Conservation (phyloP, 2,329 filamentous ascomycete genomes). For the Aspergillus quadrilineatus region DNA sequence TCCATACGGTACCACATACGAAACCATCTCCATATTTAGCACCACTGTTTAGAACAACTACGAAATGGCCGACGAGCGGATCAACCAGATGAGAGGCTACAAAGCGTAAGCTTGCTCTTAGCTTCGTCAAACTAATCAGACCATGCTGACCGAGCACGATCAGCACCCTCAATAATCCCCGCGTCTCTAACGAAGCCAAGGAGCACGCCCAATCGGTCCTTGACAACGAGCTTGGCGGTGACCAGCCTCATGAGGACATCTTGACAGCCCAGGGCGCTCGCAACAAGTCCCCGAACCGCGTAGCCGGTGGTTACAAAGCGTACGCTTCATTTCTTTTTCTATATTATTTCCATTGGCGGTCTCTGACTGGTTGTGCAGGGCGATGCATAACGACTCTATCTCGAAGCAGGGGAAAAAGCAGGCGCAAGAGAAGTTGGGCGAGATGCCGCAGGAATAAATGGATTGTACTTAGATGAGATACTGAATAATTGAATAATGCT, state of each 20-base stretch:
- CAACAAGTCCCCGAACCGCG: constrained; percentile 19
- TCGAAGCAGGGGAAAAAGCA: constrained; percentile 8
- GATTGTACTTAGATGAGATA: no score
- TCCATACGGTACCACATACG: not conserved
- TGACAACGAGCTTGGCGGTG: constrained; percentile 15
- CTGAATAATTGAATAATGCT: not conserved
- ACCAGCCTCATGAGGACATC: constrained; percentile 17
- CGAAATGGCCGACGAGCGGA: constrained; percentile 3
- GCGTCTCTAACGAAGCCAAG: constrained; percentile 21
- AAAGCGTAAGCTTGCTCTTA: not conserved
- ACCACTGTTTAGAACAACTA: no score
- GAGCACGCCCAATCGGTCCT: constrained; percentile 21
- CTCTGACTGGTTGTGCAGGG: not conserved
- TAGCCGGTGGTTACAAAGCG: constrained; percentile 22
- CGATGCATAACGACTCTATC: constrained; percentile 10
- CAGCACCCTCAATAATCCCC: constrained; percentile 22
- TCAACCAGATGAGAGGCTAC: constrained; percentile 12
- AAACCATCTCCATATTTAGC: no score
- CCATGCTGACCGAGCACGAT: not conserved
- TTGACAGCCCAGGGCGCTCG: constrained; percentile 11
- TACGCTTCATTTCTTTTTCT: constrained; percentile 4
- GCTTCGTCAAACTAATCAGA: not conserved
- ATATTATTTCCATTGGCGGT: not conserved
- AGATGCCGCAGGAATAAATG: constrained; percentile 6
- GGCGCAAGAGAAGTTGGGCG: constrained; percentile 5